Evolutionary conservation across 1,284 basidiomycete species (phyloP), one percentile per base, ranked within the genome.

Genomic region (Coniferiporia sulphurascens): DNA sequence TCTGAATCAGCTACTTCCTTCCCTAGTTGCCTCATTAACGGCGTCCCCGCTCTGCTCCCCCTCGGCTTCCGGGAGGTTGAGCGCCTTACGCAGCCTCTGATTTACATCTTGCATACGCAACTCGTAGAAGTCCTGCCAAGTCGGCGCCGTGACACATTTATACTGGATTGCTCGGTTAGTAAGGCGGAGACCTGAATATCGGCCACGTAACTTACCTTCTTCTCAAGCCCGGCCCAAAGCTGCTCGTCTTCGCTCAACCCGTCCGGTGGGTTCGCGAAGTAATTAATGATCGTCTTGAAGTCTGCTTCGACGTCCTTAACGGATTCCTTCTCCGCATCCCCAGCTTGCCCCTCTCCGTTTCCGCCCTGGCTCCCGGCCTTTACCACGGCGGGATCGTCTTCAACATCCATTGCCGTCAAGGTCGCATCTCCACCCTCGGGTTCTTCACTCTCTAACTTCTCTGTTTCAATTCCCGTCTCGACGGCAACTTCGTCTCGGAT

Each of bases 91-190:
- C n/a, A 62, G 41, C 6, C 56, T n/a, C n/a, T 34, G 21, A 32
- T 58, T 55, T 15, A 87, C 77, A 19, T 75, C 71, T 10, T 71
- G 63, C 55, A 74, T 68, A 58, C 84, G 72, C 44, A 71, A 68
- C 22, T 73, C 69, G 69, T 85, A 85, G 66, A 85, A 87, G 9
- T 74, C 73, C 45, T 78, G 74, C 86, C 86, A 89, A 34, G 69
- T 76, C 19, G 59, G 54, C 13, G 75, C 74, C 17, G 80, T 79
- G 55, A 70, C 70, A 63, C 83, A 84, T 48, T 68, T 67, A 59
- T 67, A 69, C 86, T 46, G 52, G 48, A 43, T 44, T 51, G 27
- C 44, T 35, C 55, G 51, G 19, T 50, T 17, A n/a, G 6, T 34
- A 9, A 27, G 22, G 34, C 19, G 17, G 27, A 52, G 6, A 10